phyloP scores from a whole-genome alignment of 2,329 filamentous ascomycete species.

The Monilinia fructicola region DNA sequence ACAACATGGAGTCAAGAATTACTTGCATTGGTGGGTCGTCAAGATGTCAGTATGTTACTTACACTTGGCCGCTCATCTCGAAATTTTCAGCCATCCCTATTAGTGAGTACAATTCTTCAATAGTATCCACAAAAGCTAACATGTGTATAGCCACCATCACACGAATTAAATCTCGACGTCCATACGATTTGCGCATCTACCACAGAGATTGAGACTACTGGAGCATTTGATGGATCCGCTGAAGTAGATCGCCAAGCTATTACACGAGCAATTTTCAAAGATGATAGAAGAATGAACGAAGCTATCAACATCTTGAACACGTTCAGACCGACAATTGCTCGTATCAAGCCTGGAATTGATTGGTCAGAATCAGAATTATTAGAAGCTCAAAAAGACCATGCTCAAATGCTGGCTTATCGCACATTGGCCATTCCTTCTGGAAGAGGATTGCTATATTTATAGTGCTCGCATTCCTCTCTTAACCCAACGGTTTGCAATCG shows the following conservation, averaged over 20 bases:
- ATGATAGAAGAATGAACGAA: constrained; percentile 87
- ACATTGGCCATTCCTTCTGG: constrained; percentile 88
- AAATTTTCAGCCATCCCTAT: constrained; percentile 32
- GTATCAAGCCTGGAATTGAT: constrained; percentile 69
- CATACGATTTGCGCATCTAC: constrained; percentile 69
- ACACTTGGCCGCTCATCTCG: constrained; percentile 46
- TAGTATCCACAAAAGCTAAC: constrained; percentile 26
- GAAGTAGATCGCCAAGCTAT: constrained; percentile 82
- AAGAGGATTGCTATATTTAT: constrained; percentile 80
- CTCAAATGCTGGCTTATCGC: constrained; percentile 79
- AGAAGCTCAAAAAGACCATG: constrained; percentile 88
- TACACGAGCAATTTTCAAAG: constrained; percentile 83
- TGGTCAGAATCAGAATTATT: constrained; percentile 86
- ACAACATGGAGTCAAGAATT: constrained; percentile 70
- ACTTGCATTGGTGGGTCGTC: constrained; percentile 73
- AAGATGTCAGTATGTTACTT: constrained; percentile 73
- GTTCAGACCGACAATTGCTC: constrained; percentile 73
- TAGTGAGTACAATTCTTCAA: constrained; percentile 29
- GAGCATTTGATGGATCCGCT: constrained; percentile 72
- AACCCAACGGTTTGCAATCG: constrained; percentile 86
- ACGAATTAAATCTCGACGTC: constrained; percentile 70
- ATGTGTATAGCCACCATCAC: constrained; percentile 53
- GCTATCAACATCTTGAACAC: constrained; percentile 84
- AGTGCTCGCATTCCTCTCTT: constrained; percentile 83
- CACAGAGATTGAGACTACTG: constrained; percentile 57